A percentile compares a stretch with the other conserved stretches of the same genome.
phyloP scores from a whole-genome alignment of 768 basidiomycete species.

The Collybiopsis confluens region DNA sequence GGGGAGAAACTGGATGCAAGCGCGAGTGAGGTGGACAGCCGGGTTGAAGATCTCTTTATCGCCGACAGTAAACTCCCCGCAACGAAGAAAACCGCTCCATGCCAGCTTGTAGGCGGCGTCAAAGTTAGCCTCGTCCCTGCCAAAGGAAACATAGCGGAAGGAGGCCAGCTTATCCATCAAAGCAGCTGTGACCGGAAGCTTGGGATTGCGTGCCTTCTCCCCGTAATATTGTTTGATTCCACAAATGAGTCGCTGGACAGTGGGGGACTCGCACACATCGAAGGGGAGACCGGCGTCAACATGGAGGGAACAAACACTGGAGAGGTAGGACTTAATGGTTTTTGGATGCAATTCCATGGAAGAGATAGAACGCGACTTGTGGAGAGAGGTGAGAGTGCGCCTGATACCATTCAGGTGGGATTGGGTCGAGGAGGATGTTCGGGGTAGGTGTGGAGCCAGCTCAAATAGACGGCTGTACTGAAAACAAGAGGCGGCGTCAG shows the following conservation, averaged over 20 bases:
- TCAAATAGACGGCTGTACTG: constrained; percentile 15
- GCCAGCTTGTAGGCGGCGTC: constrained; percentile 11
- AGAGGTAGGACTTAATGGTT: too few species aligned
- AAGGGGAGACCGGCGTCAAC: constrained; percentile 24
- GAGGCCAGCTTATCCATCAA: background rate
- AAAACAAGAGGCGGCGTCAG: too few species aligned
- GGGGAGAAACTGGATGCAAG: background rate
- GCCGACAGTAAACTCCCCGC: too few species aligned
- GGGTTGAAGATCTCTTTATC: constrained; percentile 9
- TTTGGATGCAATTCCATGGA: too few species aligned
- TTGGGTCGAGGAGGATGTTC: constrained; percentile 4
- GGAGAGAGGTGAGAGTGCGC: constrained; percentile 14
- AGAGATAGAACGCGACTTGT: constrained; percentile 27
- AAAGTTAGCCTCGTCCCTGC: constrained; percentile 10
- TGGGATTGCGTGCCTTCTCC: constrained; percentile 6
- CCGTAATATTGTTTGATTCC: constrained; percentile 29
- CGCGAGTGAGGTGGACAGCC: constrained; percentile 13
- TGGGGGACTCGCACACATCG: constrained; percentile 18
- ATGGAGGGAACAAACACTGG: constrained; percentile 23
- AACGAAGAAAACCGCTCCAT: too few species aligned
- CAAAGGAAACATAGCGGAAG: background rate
- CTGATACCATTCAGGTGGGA: constrained; percentile 13
- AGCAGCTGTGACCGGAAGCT: too few species aligned
- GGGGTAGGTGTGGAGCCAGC: constrained; percentile 12
- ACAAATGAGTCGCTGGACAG: constrained; percentile 22